Evolutionary conservation across 495 filamentous ascomycete genomes (phyloP).

Genomic region (Pyrenula aspistea): DNA sequence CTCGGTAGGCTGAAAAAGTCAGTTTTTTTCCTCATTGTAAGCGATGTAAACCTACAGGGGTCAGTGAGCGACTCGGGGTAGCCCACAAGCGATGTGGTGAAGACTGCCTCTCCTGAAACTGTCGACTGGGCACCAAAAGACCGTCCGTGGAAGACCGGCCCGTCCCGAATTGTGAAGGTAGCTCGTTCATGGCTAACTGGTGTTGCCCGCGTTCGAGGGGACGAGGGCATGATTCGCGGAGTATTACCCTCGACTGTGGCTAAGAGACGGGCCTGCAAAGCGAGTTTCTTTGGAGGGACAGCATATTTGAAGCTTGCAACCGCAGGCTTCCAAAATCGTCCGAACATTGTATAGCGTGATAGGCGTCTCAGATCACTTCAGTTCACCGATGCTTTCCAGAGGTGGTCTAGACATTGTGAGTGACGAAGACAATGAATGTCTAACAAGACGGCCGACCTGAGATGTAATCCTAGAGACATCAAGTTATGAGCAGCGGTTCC

Average conservation of each 20-base stretch:
- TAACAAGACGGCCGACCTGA: conserved; percentile 49
- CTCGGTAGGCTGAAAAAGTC: conserved; percentile 96
- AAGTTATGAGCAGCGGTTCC: conserved; percentile 11
- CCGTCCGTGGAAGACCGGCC: conserved; percentile 85
- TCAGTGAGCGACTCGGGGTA: conserved; percentile 98
- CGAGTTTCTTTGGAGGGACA: conserved; percentile 11
- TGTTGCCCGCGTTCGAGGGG: conserved; percentile 31
- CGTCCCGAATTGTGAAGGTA: conserved; percentile 92
- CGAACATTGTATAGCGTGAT: conserved; percentile 50
- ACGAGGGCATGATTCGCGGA: conserved; percentile 39
- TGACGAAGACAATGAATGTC: conserved; percentile 14
- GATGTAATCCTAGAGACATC: conserved; percentile 67
- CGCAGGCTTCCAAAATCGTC: conserved; percentile 48
- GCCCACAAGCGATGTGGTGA: conserved; percentile 85
- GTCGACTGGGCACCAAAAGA: conserved; percentile 87
- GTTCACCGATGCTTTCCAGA: conserved; percentile 89
- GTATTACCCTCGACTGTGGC: conserved; percentile 59
- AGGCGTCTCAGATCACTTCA: conserved; percentile 32
- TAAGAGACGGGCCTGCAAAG: conserved; percentile 45
- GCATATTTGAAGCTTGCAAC: conserved; percentile 39
- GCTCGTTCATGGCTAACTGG: conserved; percentile 59
- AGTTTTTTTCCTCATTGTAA: no score
- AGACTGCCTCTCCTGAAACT: conserved; percentile 88
- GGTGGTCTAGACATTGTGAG: conserved; percentile 59
- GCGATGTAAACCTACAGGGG: no score